Base-by-base conservation (phyloP, 495 filamentous ascomycete species). In the Pseudoneurospora amorphoporcata region DNA sequence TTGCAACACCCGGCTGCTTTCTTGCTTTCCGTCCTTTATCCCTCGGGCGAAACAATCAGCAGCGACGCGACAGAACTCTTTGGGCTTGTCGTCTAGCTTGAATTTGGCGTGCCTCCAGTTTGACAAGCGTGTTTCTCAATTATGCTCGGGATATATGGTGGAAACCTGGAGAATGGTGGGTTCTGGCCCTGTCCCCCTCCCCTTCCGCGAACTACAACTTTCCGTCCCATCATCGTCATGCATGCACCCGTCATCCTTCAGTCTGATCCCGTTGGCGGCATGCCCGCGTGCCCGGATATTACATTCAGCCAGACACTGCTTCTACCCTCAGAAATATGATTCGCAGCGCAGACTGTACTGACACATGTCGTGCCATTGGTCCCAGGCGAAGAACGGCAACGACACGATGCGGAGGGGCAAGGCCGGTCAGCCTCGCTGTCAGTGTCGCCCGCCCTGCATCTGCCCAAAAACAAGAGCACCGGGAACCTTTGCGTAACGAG, bases 391-490 rank as follows among this genome's bases (percentile, higher is more conserved):
- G 82, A 85, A 70, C 81, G 73, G 14, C 53, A 65, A 79, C 77
- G 76, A 75, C 78, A 81, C 71, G 80, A 79, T 75, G 76, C 75
- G 68, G 81, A 83, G 71, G 77, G 80, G 47, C 78, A 76, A 71
- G 76, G 73, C 69, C 75, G 77, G 37, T 65, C 53, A 65, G 73
- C 69, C 72, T 75, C 78, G 70, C 81, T 85, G 39, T 65, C 53
- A 35, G 53, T 65, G 53, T 35, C 78, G 68, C 80, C 82, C 38
- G 69, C 81, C 8, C 68, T 86, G 68, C 82, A 84, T 70, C 83
- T 92, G 70, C 92, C 86, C 74, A 91, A 87, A 81, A 89, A 89
- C 82, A 83, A 84, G 72, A 91, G 89, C 76, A 88, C 88, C 32
- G 83, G 89, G 29, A 90, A 89, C 76, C 85, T 92, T 37, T 81